A percentile compares a stretch with the other conserved stretches of the same genome.
These are phyloP conservation scores for Silene latifolia DNA, from an alignment of 148 eudicot species.

Conservation along the genomic window DNA sequence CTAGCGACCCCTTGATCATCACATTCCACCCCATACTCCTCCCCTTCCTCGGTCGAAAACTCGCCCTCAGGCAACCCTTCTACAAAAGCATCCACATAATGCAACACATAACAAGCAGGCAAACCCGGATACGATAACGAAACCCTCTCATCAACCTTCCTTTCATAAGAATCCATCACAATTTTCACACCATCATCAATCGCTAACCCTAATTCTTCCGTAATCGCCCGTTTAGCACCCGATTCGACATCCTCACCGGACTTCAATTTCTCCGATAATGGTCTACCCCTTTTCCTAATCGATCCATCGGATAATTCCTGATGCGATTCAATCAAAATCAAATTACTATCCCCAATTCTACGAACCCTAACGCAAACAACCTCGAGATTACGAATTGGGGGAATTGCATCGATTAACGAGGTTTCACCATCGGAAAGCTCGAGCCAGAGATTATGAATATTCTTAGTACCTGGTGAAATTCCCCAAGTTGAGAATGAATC, in stretches of 20 bases:
- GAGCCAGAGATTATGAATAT: constrained; percentile 82
- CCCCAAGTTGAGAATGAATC: constrained; percentile 86
- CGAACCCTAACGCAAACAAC: constrained; percentile 53
- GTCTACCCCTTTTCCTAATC: constrained; percentile 47
- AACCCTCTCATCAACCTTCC: constrained; percentile 74
- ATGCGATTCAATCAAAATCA: constrained; percentile 57
- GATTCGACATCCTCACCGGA: constrained; percentile 60
- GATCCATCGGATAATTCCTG: constrained; percentile 80
- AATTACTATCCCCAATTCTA: constrained; percentile 1
- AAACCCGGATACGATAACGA: constrained; percentile 91
- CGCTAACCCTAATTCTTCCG: constrained; percentile 69
- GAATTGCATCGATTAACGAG: constrained; percentile 49
- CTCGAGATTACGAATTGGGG: constrained; percentile 70
- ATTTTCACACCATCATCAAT: constrained; percentile 36
- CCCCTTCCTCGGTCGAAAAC: constrained; percentile 65
- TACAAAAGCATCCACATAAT: constrained; percentile 69
- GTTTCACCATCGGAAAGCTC: constrained; percentile 83
- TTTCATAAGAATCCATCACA: constrained; percentile 53
- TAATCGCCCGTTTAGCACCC: constrained; percentile 59
- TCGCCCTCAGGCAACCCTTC: constrained; percentile 80
- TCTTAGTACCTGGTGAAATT: constrained; percentile 81
- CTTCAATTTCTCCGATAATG: constrained; percentile 72
- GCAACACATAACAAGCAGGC: constrained; percentile 86
- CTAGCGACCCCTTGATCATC: constrained; percentile 31
- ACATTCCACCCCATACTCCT: constrained; percentile 46